A percentile compares a stretch with the other conserved stretches of the same genome.
phyloP scores from a whole-genome alignment of 805 yeast species.

The Torulaspora maleeae region DNA sequence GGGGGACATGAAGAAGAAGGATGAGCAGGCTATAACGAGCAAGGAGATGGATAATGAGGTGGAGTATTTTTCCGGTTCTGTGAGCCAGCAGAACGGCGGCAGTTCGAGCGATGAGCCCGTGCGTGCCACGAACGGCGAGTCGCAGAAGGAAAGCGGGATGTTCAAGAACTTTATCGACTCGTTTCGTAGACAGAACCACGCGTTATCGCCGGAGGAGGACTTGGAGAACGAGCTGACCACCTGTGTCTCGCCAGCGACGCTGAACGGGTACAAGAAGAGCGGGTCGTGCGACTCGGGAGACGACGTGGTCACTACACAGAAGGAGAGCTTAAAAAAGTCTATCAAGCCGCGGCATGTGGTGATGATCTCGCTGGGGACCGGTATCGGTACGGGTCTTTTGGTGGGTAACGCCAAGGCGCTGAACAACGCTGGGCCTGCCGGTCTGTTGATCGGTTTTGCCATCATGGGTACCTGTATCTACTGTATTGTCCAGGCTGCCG shows the following conservation, averaged over 20 bases:
- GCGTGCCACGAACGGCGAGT: background rate
- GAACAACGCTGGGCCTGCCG: constrained; percentile 60
- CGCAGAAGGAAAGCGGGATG: background rate
- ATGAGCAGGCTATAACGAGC: background rate
- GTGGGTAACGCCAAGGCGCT: constrained; percentile 64
- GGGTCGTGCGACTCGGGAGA: constrained; percentile 1
- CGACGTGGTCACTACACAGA: constrained; percentile 1
- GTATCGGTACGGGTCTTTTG: constrained; percentile 71
- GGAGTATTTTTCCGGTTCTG: constrained; percentile 22
- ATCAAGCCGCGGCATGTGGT: constrained; percentile 53
- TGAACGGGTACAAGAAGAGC: constrained; percentile 9
- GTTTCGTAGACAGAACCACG: constrained; percentile 38
- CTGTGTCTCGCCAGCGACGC: constrained; percentile 13
- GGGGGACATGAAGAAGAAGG: constrained; percentile 14
- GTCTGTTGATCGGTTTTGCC: constrained; percentile 52
- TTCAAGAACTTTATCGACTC: constrained; percentile 39
- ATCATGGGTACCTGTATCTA: constrained; percentile 59
- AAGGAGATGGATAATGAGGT: constrained; percentile 22
- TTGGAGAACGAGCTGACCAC: constrained; percentile 27
- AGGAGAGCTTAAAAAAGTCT: constrained; percentile 36
- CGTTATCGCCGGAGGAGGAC: constrained; percentile 32
- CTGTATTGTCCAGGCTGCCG: constrained; percentile 57
- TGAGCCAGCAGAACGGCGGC: background rate
- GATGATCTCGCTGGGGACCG: constrained; percentile 71
- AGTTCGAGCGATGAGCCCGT: background rate